A percentile compares a stretch with the other conserved stretches of the same genome.
phyloP scores from a whole-genome alignment of 1,139 yeast species.

The Meyerozyma smithsonii region DNA sequence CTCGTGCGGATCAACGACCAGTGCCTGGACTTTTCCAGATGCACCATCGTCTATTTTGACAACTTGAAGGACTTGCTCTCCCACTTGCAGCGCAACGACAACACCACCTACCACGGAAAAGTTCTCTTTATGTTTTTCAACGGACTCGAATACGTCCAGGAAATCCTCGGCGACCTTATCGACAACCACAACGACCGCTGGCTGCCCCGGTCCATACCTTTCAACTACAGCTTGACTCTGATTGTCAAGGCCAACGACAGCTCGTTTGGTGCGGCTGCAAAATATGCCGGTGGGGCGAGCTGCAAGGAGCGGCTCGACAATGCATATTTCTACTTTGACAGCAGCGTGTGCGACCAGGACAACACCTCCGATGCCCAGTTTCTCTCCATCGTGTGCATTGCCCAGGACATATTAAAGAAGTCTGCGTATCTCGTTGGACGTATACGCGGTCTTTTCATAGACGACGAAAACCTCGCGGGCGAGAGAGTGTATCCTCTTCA shows the following conservation, averaged over 20 bases:
- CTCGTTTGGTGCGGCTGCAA: slow-evolving; percentile 1
- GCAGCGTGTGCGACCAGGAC: slow-evolving; percentile 15
- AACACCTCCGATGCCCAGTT: slow-evolving; percentile 13
- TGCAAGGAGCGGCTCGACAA: slow-evolving; percentile 14
- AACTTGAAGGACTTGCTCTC: slow-evolving; percentile 22
- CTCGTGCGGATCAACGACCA: slow-evolving; percentile 22
- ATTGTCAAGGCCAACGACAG: neutral
- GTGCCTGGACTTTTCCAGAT: slow-evolving; percentile 8
- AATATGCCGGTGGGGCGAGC: neutral
- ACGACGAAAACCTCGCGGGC: slow-evolving; percentile 29
- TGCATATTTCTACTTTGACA: slow-evolving; percentile 35
- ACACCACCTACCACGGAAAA: slow-evolving; percentile 22
- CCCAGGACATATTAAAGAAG: slow-evolving; percentile 34
- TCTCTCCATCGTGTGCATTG: slow-evolving; percentile 28
- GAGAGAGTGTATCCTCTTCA: slow-evolving; percentile 30
- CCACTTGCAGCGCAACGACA: slow-evolving; percentile 10
- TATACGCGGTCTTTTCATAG: slow-evolving; percentile 30
- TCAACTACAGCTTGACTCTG: slow-evolving; percentile 1
- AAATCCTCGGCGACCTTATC: slow-evolving; percentile 26
- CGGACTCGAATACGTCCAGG: slow-evolving; percentile 31
- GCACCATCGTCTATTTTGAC: slow-evolving; percentile 24
- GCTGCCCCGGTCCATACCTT: neutral
- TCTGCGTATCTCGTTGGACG: slow-evolving; percentile 30
- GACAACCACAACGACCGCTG: slow-evolving; percentile 15
- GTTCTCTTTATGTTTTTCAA: slow-evolving; percentile 39